These are phyloP conservation scores for Eremothecium sinecaudum DNA, from an alignment of 1,139 yeast species.

Conservation along the genomic window DNA sequence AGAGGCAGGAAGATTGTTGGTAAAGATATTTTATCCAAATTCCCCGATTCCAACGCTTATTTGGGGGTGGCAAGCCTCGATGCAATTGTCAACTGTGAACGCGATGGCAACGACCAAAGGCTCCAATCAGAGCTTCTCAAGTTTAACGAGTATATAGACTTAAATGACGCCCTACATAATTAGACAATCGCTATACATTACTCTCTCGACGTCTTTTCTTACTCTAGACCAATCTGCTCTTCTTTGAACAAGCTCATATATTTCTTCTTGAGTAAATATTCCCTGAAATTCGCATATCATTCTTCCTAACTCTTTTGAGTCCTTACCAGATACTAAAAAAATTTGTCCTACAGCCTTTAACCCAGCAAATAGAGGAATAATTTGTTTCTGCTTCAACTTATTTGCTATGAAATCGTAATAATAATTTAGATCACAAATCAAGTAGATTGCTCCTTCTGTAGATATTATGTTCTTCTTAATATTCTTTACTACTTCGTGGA, in stretches of 20 bases:
- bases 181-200: constrained; percentile 71
- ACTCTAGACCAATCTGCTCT: constrained; percentile 79
- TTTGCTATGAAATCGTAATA: constrained; percentile 61
- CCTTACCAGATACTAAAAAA: constrained; percentile 63
- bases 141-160: constrained; percentile 15
- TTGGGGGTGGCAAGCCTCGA: constrained; percentile 9
- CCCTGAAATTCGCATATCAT: constrained; percentile 87
- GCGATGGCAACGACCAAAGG: constrained; percentile 23
- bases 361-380: constrained; percentile 70
- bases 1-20: constrained; percentile 25
- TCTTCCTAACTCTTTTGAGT: constrained; percentile 75
- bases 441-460: constrained; percentile 69
- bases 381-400: constrained; percentile 55
- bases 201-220: constrained; percentile 75
- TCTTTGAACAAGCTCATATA: constrained; percentile 82
- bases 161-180: constrained; percentile 20
- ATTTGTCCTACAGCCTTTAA: constrained; percentile 77
- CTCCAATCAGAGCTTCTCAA: constrained; percentile 14
- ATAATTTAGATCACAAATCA: constrained; percentile 65
- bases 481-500: constrained; percentile 64
- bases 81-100: constrained; percentile 15
- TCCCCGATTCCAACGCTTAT: constrained; percentile 9
- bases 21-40: constrained; percentile 9
- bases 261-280: constrained; percentile 83
- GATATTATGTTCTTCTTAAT: constrained; percentile 63